These are phyloP conservation scores for Omphalea diandra DNA, from an alignment of 441 rosid genomes.

Conservation along the genomic window DNA sequence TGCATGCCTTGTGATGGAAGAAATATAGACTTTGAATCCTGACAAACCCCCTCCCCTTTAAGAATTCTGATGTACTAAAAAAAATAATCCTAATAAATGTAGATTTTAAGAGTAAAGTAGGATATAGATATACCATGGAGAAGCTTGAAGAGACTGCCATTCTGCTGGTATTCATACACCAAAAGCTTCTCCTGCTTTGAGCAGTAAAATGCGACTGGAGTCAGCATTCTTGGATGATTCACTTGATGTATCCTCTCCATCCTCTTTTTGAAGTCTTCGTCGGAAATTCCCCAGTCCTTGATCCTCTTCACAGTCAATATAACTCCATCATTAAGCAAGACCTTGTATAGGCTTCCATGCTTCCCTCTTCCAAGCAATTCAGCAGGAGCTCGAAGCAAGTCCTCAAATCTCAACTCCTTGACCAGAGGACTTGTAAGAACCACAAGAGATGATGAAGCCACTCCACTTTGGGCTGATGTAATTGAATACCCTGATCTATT, in stretches of 20 bases:
- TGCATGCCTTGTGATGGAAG: too few relatives aligned
- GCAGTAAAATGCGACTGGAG: constrained; percentile 54
- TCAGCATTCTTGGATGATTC: constrained; percentile 45
- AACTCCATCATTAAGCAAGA: constrained; percentile 33
- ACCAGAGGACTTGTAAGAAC: constrained; percentile 40
- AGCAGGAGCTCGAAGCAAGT: constrained; percentile 62
- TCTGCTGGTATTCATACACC: constrained; percentile 47
- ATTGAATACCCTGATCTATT: constrained; percentile 50
- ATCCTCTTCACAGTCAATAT: constrained; percentile 55
- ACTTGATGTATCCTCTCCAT: constrained; percentile 43
- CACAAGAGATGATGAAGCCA: constrained; percentile 35
- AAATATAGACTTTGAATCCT: too few relatives aligned
- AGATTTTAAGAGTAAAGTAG: neutral
- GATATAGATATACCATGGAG: constrained; percentile 47
- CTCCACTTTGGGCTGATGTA: constrained; percentile 40
- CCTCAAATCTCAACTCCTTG: constrained; percentile 46
- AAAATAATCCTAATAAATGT: too few relatives aligned
- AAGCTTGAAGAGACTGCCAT: constrained; percentile 60
- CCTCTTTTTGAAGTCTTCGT: constrained; percentile 42
- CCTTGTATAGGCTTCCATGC: constrained; percentile 63
- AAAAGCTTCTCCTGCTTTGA: constrained; percentile 60
- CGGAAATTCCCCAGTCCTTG: constrained; percentile 37
- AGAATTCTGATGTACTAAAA: too few relatives aligned
- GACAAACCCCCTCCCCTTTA: too few relatives aligned
- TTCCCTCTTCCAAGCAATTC: constrained; percentile 57